Evolutionary conservation across 768 basidiomycete genomes (phyloP), one percentile per base, ranked within the genome.

Genomic region (Plicaturopsis crispa): DNA sequence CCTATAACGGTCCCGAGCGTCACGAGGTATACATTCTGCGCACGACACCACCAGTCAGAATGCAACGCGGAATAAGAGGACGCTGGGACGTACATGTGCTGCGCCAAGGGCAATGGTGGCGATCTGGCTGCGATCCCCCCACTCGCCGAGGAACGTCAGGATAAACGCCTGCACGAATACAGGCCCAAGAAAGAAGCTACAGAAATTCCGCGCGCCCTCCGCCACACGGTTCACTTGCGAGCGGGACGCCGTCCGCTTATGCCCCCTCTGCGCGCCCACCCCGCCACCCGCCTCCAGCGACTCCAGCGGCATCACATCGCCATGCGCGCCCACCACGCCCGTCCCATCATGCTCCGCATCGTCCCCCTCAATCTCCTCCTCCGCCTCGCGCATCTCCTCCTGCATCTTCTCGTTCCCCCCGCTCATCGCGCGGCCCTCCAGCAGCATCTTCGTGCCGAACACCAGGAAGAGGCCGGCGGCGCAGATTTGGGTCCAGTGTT

Each of bases 101-200:
- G 93, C 93, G 2, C 87, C 94, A 37, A 98, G 67, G 4, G 90
- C 93, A 45, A 98, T 94, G 2, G 96, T 98, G 2, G 96, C 85
- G 50, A 98, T 90, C 64, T 99, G 94, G 53, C 90, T 94, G 38
- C 94, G 66, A 62, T 98, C 96, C 1, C 96, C 94, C 96, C 96
- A 98, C 62, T 99, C 96, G 7, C 93, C 96, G n/a, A 99, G 69
- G 62, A 97, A 97, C 0, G 94, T 98, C 43, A 99, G 69, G 22
- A 94, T 66, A 52, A 99, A 97, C 0, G 90, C 79, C 59, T 99
- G 92, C 2, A 92, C 91, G 53, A 97, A 94, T 2, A 96, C 89
- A 1, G 94, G 94, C 1, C 88, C 91, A 14, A 97, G 62, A 47
- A 93, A 59, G 13, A 92, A 63, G 50, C 79, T 81, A 56, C 77